Base-by-base conservation (phyloP, 2,329 filamentous ascomycete species). In the Sclerotinia borealis region DNA sequence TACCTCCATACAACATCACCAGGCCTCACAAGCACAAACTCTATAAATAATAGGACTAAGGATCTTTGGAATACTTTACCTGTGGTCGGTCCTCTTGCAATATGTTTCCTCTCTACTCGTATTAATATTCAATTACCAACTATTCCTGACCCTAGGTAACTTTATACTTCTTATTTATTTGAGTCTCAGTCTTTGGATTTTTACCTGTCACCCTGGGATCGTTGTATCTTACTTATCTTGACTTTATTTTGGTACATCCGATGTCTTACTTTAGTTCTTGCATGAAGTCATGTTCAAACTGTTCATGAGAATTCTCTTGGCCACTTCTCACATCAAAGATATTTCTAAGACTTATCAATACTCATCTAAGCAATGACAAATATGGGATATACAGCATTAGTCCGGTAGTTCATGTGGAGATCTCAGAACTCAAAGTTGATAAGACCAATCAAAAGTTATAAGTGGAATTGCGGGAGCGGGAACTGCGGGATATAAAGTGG, bases 351-450 rank as follows among this genome's bases (percentile, higher is more conserved):
- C 37, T 56, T 43, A 43, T 22, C 22, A 56, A 56, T 56, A 37
- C 52, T 56, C 52, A 56, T 43, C 37, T 43, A 56, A 51, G 22
- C 27, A 31, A 56, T 56, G 37, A 56, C 19, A 56, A 43, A 56
- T 43, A 15, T 34, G 52, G 52, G 17, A 27, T 27, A 9, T 19
- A 31, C 19, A n/a, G 52, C 10, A 31, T 43, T 43, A 55, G 10
- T 22, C 22, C 6, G 19, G 11, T n/a, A 29, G 19, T 43, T 15
- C 17, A 41, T 31, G 27, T 22, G 19, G 52, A 22, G 5, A 55
- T 31, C 8, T 15, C 27, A 6, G 27, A 55, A 31, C 7, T 17
- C 25, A 3, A 41, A 13, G 36, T n/a, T n/a, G 17, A 2, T 15
- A 7, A 3, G 25, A 31, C 51, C 51, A 55, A 55, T 55, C 25